phyloP scores from a whole-genome alignment of 257 asterid genomes.

The Solanum tacnaense region DNA sequence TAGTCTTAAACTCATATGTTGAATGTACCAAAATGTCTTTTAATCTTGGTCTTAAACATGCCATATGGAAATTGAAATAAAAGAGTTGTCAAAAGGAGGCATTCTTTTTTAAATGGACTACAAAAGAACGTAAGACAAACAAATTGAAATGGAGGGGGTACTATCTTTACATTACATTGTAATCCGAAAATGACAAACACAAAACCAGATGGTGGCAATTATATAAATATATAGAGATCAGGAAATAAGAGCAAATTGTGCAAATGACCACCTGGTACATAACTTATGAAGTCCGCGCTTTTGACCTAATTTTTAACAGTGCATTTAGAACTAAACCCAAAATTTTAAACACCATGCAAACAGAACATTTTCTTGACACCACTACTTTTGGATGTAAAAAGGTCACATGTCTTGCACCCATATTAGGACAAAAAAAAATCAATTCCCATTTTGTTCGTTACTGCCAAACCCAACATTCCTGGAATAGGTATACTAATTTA shows the following conservation, averaged over 20 bases:
- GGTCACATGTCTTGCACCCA: background rate
- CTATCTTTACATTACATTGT: background rate
- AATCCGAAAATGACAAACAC: background rate
- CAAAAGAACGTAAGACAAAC: background rate
- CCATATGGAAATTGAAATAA: background rate
- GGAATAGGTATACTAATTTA: background rate
- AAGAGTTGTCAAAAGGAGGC: background rate
- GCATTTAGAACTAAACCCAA: background rate
- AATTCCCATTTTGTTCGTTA: background rate
- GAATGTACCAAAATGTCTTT: background rate
- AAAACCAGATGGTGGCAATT: background rate
- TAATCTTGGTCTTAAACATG: background rate
- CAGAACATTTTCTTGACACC: background rate
- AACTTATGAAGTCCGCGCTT: background rate
- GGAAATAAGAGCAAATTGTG: background rate
- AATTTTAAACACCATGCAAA: background rate
- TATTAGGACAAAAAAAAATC: background rate
- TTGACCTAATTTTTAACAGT: background rate
- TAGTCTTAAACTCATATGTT: background rate
- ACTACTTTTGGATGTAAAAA: background rate
- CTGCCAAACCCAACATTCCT: background rate
- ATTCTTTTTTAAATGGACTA: background rate
- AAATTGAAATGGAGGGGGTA: background rate
- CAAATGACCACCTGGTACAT: background rate
- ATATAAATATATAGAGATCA: background rate